Percentiles rank a stretch among this genome's conserved stretches.
phyloP scores from a whole-genome alignment of 2,329 filamentous ascomycete species.

The Curvularia sp. region DNA sequence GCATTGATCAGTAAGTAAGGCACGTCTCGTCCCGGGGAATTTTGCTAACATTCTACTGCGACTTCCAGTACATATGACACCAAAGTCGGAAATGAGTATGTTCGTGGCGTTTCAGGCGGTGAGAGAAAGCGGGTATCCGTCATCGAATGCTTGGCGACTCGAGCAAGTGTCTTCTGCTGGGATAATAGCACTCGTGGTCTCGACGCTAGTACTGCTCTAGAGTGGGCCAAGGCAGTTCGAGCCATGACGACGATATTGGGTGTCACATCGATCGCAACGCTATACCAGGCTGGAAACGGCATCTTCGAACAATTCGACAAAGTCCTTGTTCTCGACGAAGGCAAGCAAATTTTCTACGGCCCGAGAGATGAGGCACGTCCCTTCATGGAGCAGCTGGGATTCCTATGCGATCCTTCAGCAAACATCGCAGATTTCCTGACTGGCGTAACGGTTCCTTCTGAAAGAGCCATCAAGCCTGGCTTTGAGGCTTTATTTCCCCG shows the following conservation, averaged over 20 bases:
- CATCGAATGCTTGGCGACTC: conserved; percentile 66
- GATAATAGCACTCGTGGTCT: conserved; percentile 53
- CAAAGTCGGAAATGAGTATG: conserved; percentile 71
- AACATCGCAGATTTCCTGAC: conserved; percentile 78
- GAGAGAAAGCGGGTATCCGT: conserved; percentile 75
- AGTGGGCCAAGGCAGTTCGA: conserved; percentile 63
- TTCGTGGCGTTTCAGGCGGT: conserved; percentile 72
- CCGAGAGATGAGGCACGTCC: conserved; percentile 62
- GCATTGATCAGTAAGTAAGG: conserved; percentile 50
- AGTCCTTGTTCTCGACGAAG: conserved; percentile 75
- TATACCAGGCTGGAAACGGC: conserved; percentile 60
- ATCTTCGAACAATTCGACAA: conserved; percentile 74
- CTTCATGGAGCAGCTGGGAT: conserved; percentile 74
- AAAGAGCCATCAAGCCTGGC: conserved; percentile 50
- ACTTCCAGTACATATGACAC: conserved; percentile 61
- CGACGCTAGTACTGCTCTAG: conserved; percentile 53
- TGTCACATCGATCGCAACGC: conserved; percentile 62
- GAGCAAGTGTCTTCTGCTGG: conserved; percentile 63
- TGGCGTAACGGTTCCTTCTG: conserved; percentile 64
- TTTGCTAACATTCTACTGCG: not conserved
- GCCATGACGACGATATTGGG: conserved; percentile 59
- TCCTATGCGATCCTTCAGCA: conserved; percentile 64
- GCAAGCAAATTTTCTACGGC: conserved; percentile 77
- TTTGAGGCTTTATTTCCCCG: conserved; percentile 52
- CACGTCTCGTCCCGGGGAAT: not conserved